Percentiles rank a stretch among this genome's conserved stretches.
These are phyloP conservation scores for Didymella keratinophila DNA, from an alignment of 2,329 filamentous ascomycete species.

Conservation along the genomic window DNA sequence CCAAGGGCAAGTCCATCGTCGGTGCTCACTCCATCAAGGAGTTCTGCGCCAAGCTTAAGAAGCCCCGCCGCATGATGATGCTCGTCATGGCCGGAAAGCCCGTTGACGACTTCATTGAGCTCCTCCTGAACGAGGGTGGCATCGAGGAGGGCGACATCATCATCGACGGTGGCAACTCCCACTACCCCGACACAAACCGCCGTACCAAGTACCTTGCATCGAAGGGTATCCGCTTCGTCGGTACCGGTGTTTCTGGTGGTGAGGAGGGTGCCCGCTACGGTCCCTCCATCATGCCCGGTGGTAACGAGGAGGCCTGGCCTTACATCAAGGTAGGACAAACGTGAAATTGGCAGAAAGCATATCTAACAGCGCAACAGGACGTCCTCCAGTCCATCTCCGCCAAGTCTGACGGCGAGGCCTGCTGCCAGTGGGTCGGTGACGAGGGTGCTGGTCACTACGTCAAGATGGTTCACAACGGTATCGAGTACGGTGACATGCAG, in stretches of 20 bases:
- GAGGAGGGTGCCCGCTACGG: constrained; percentile 99
- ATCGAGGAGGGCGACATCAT: constrained; percentile 81
- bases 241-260: constrained; percentile 96
- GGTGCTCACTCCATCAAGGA: constrained; percentile 94
- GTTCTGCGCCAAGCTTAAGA: constrained; percentile 96
- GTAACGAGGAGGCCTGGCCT: constrained; percentile 97
- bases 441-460: constrained; percentile 99
- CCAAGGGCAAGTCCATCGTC: constrained; percentile 84
- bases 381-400: constrained; percentile 98
- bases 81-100: constrained; percentile 98
- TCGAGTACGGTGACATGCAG: constrained; percentile 99
- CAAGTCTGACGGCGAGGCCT: constrained; percentile 96
- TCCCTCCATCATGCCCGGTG: constrained; percentile 97
- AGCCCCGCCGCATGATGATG: constrained; percentile 95
- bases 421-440: constrained; percentile 99
- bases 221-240: constrained; percentile 96
- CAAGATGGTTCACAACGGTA: constrained; percentile 99
- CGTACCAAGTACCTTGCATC: constrained; percentile 83
- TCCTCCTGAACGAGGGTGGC: constrained; percentile 69
- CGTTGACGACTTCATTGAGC: constrained; percentile 98
- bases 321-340: constrained; percentile 74
- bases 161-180: constrained; percentile 99
- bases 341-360: neutral
- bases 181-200: constrained; percentile 99
- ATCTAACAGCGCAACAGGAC: constrained; percentile 61